A percentile compares a stretch with the other conserved stretches of the same genome.
These are phyloP conservation scores for Aspergillus sergii DNA, from an alignment of 2,329 filamentous ascomycete species.

Conservation along the genomic window DNA sequence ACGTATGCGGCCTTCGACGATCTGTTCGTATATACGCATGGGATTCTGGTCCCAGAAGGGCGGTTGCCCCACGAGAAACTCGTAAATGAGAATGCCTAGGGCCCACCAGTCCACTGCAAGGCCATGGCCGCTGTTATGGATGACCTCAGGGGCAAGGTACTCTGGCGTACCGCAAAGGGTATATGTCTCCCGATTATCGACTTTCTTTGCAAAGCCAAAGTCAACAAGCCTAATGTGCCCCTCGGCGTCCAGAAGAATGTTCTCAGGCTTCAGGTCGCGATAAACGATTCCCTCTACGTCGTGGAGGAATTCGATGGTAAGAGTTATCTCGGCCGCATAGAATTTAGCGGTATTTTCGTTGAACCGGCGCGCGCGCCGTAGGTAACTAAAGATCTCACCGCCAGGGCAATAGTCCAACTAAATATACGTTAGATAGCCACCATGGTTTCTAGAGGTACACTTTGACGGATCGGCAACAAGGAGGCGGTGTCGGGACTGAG, in stretches of 20 bases:
- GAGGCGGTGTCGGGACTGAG: no score
- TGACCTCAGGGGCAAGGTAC: constrained; percentile 69
- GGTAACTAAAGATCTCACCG: constrained; percentile 68
- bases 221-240: constrained; percentile 69
- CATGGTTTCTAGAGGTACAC: background rate
- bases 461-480: background rate
- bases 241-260: constrained; percentile 66
- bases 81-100: constrained; percentile 67
- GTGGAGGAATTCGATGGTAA: constrained; percentile 67
- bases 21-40: constrained; percentile 70
- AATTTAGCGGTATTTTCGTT: constrained; percentile 65
- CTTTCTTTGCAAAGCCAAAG: constrained; percentile 69
- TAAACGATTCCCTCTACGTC: constrained; percentile 67
- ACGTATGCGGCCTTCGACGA: constrained; percentile 64
- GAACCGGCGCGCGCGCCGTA: constrained; percentile 64
- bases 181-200: constrained; percentile 61
- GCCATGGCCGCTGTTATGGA: constrained; percentile 66
- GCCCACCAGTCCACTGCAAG: constrained; percentile 72
- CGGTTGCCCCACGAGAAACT: constrained; percentile 68
- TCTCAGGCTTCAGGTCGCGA: constrained; percentile 68
- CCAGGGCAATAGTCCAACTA: constrained; percentile 69
- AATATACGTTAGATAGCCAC: constrained; percentile 22
- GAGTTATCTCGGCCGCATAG: constrained; percentile 67
- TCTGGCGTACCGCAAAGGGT: constrained; percentile 69
- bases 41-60: constrained; percentile 71